phyloP scores from a whole-genome alignment of 2,329 filamentous ascomycete species.

The Hypoxylon sp. region DNA sequence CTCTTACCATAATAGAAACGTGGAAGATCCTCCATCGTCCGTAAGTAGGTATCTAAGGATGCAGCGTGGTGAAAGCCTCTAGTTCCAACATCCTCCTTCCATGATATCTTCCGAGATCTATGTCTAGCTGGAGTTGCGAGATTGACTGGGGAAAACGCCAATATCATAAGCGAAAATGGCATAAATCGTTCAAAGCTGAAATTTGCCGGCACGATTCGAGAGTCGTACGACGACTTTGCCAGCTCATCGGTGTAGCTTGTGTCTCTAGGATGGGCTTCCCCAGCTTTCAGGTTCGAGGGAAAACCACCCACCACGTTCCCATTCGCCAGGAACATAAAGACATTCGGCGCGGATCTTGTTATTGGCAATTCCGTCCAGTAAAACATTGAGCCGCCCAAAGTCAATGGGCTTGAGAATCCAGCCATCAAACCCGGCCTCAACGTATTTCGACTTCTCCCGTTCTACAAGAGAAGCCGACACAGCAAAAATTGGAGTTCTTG shows the following conservation, averaged over 20 bases:
- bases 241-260: background rate
- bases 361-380: conserved; percentile 78
- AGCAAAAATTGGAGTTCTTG: conserved; percentile 83
- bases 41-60: background rate
- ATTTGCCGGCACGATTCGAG: background rate
- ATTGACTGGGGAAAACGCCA: background rate
- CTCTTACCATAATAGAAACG: background rate
- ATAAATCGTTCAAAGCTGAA: background rate
- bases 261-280: conserved; percentile 7
- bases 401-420: conserved; percentile 93
- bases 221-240: background rate
- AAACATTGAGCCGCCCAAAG: conserved; percentile 77
- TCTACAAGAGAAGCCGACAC: conserved; percentile 87
- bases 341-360: conserved; percentile 68
- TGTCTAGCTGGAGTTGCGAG: background rate
- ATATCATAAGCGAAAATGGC: background rate
- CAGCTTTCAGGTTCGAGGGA: conserved; percentile 15
- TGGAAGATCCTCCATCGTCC: background rate
- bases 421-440: conserved; percentile 85
- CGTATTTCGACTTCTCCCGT: conserved; percentile 74
- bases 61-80: background rate
- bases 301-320: conserved; percentile 93
- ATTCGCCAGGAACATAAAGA: conserved; percentile 77
- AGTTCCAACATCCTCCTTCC: background rate
- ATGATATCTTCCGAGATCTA: background rate